A percentile compares a stretch with the other conserved stretches of the same genome.
Conservation (phyloP, 345 rosid species). For the Sonneratia alba region DNA sequence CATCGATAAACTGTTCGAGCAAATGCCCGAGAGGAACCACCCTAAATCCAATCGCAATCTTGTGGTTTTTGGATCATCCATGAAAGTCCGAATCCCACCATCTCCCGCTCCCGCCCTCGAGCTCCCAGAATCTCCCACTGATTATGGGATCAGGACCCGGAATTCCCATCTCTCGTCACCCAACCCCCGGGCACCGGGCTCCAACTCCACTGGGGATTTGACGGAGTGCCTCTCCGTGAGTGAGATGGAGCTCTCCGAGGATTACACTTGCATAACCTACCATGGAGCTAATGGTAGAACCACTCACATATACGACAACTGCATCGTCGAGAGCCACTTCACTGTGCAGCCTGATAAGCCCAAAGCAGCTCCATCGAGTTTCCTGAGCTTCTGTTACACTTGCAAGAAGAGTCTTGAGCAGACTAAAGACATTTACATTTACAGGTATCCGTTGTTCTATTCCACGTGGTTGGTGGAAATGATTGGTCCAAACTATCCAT, state of each 20-base stretch:
- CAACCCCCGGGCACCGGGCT: slow-evolving; percentile 18
- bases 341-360: slow-evolving; percentile 6
- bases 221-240: slow-evolving; percentile 27
- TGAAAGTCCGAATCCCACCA: slow-evolving; percentile 41
- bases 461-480: too few relatives aligned
- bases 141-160: slow-evolving; percentile 47
- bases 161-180: slow-evolving; percentile 18
- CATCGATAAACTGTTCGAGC: slow-evolving; percentile 24
- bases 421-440: slow-evolving; percentile 50
- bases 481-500: too few relatives aligned
- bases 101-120: slow-evolving; percentile 13
- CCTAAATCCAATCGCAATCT: slow-evolving; percentile 32
- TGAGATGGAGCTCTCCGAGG: slow-evolving; percentile 75
- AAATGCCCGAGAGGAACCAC: slow-evolving; percentile 13
- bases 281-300: slow-evolving; percentile 73
- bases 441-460: slow-evolving; percentile 40
- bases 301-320: slow-evolving; percentile 73
- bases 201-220: not conserved
- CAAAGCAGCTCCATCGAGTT: slow-evolving; percentile 13
- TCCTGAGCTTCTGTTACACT: slow-evolving; percentile 55
- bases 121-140: slow-evolving; percentile 25
- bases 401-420: slow-evolving; percentile 72
- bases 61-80: slow-evolving; percentile 47
- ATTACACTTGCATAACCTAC: slow-evolving; percentile 68
- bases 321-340: slow-evolving; percentile 40